Evolutionary conservation across 106 monocot species (phyloP).

Genomic region (Acanthochlamys bracteata): DNA sequence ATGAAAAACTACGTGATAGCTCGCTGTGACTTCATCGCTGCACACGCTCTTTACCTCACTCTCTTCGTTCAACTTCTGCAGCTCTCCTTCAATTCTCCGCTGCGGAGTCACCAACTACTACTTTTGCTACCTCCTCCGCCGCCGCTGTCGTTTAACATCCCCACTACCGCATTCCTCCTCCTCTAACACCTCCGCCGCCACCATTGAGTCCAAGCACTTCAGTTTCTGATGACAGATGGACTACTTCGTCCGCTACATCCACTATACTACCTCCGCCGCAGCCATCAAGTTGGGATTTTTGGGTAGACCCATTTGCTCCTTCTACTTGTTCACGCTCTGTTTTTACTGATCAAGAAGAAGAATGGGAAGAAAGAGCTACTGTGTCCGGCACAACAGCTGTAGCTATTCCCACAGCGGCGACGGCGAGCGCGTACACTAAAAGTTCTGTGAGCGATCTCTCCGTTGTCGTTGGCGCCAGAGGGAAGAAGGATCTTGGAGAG

Average conservation of each 20-base stretch:
- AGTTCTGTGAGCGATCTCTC: conserved; percentile 47
- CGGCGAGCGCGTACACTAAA: conserved; percentile 35
- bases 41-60: conserved; percentile 65
- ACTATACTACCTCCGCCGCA: conserved; percentile 49
- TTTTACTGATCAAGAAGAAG: conserved; percentile 23
- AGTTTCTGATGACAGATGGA: conserved; percentile 22
- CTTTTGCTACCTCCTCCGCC: conserved; percentile 15
- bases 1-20: conserved; percentile 65
- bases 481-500: conserved; percentile 58
- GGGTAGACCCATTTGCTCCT: conserved; percentile 67
- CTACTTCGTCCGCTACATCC: conserved; percentile 56
- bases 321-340: conserved; percentile 35
- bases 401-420: conserved; percentile 19
- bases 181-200: conserved; percentile 22
- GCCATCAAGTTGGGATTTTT: conserved; percentile 70
- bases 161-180: conserved; percentile 12
- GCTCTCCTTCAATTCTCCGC: conserved; percentile 78
- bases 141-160: neutral
- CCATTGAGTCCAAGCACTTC: conserved; percentile 26
- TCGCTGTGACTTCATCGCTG: conserved; percentile 50
- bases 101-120: conserved; percentile 34
- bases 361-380: conserved; percentile 49
- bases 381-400: conserved; percentile 15
- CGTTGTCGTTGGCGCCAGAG: conserved; percentile 49
- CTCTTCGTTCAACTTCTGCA: conserved; percentile 66